A percentile compares a stretch with the other conserved stretches of the same genome.
Conservation (phyloP, 306 rosid species). For the Quercus cerris region DNA sequence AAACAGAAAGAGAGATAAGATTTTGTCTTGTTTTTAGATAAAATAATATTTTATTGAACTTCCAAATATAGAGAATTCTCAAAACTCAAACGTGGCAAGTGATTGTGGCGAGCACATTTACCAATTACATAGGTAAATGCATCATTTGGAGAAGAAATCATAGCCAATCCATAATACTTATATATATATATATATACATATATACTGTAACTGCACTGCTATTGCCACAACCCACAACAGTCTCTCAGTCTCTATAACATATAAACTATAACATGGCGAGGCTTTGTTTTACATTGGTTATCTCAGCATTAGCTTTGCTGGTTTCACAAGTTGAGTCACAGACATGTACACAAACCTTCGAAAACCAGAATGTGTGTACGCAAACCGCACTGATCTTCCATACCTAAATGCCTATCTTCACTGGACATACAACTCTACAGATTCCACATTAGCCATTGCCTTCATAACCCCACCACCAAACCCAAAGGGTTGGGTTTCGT, state of each 20-base stretch:
- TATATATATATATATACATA: no score
- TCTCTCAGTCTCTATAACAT: not conserved
- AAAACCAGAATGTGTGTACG: conserved; percentile 27
- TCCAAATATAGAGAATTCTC: not conserved
- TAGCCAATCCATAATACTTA: no score
- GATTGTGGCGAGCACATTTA: no score
- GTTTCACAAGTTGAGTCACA: conserved; percentile 33
- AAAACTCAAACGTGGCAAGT: no score
- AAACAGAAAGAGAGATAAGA: no score
- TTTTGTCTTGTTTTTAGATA: no score
- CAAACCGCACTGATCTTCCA: conserved; percentile 57
- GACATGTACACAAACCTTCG: conserved; percentile 45
- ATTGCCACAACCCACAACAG: no score
- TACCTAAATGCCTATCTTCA: conserved; percentile 47
- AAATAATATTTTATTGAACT: no score
- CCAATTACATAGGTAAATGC: no score
- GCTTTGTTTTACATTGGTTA: conserved; percentile 1
- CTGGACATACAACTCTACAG: conserved; percentile 48
- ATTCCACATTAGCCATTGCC: conserved; percentile 58
- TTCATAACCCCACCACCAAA: conserved; percentile 35
- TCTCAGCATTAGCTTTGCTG: conserved; percentile 3
- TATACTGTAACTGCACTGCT: no score
- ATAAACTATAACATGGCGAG: conserved; percentile 24
- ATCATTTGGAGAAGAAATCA: no score
- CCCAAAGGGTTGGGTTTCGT: conserved; percentile 53